Base-by-base conservation (phyloP, 495 filamentous ascomycete species). In the Penicillium flavigenum region DNA sequence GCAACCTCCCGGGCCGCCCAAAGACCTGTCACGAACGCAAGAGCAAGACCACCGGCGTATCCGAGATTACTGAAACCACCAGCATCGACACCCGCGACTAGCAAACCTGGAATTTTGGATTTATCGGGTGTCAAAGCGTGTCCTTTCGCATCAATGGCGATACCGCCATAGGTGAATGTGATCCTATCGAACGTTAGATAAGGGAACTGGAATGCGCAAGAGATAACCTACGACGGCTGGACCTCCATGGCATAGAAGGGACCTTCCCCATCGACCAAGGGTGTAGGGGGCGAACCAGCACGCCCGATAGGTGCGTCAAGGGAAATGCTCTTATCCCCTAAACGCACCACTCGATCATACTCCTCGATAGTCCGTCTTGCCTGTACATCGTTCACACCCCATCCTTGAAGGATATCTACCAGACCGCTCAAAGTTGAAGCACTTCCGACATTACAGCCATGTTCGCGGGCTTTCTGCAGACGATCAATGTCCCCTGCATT, bases 131-230 rank as follows among this genome's bases (percentile, higher is more conserved):
- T 70, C 22, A 70, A 51, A 5, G 67, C 67, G 17, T 63, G 58
- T 2, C 64, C 62, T 26, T 63, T 46, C 1, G 56, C 42, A 47
- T 70, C 60, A 19, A 70, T 64, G 1, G 41, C 42, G 5, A 67
- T 62, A 1, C 62, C 67, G 3, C 67, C 64, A 20, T 67, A 70
- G 5, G 67, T 67, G 42, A 70, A 70, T 10, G 67, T 70, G 31
- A 67, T 65, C 1, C 67, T 67, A 27, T 24, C 3, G 27, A n/a
- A 47, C 22, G 22, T 47, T 4, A 58, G 31, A n/a, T 10, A 16
- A 9, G 7, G 26, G 6, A 31, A 44, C 12, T 27, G 16, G 9
- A 42, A 9, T 4, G 7, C 2, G n/a, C 6, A 19, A 32, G 3
- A 9, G 10, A 31, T 2, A 9, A 56, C 62, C 34, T 62, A 65